Base-by-base conservation (phyloP, 768 basidiomycete genomes). In the Agaricus blazei region DNA sequence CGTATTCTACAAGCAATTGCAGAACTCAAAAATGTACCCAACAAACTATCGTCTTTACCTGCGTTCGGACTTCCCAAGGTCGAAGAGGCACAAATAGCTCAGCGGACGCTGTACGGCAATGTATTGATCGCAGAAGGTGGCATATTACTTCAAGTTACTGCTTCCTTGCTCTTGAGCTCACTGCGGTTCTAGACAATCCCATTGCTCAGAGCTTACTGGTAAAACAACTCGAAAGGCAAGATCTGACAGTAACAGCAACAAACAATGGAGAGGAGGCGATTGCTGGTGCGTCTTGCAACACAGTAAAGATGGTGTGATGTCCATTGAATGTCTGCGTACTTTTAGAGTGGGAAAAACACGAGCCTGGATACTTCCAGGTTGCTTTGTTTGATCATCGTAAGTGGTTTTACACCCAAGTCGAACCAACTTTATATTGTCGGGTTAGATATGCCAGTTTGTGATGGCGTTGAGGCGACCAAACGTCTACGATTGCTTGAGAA, bases 341-440 rank as follows among this genome's bases (percentile, higher is more conserved):
- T 48, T 54, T 55, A 83, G 87, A 84, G 68, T 89, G 86, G 86
- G 81, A 87, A 65, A 67, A 77, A 27, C 84, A 82, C 48, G 79
- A 78, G 46, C 83, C 85, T 41, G 86, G 86, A 0, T 83, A 79
- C 65, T 90, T 87, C 67, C 81, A 78, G 57, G 77, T 83, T 2
- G 87, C 87, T 4, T 62, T 90, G 26, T 88, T 90, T 60, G 87
- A 90, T 61, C 87, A 90, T 65, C 87, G 86, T 87, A 61, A 65
- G 82, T 34, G 45, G 41, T 28, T 24, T 11, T 28, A 29, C 5
- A 8, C 31, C 23, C 51, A 31, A 28, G 38, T 34, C 9, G 48
- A 15, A 29, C 27, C 28, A 14, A 38, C 48, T 9, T 26, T 12
- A 37, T 14, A 40, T 46, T 58, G 38, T 41, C 8, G 34, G n/a